Evolutionary conservation across 805 yeast genomes (phyloP).

Genomic region (Wickerhamiella alocasiicola): DNA sequence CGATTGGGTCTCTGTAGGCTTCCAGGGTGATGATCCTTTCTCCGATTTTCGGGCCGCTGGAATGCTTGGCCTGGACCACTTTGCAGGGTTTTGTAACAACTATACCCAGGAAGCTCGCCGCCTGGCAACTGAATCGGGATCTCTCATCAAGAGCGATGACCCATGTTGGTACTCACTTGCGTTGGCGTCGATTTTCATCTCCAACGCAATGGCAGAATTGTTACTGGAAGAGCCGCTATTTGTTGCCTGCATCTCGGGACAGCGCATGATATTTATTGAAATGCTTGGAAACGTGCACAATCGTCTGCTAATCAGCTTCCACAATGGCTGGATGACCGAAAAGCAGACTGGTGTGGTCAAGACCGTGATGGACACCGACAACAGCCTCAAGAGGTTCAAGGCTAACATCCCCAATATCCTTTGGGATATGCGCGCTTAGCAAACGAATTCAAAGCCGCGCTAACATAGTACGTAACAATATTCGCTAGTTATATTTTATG

Average conservation of each 20-base stretch:
- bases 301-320: slow-evolving; percentile 19
- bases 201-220: slow-evolving; percentile 14
- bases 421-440: slow-evolving; percentile 3
- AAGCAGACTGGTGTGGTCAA: slow-evolving; percentile 17
- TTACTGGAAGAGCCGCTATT: slow-evolving; percentile 14
- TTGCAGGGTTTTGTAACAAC: slow-evolving; percentile 18
- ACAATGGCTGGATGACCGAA: slow-evolving; percentile 20
- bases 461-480: too few relatives aligned
- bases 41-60: slow-evolving; percentile 30
- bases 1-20: slow-evolving; percentile 30
- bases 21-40: slow-evolving; percentile 30
- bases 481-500: not conserved
- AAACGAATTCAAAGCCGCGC: too few relatives aligned
- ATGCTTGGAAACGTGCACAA: slow-evolving; percentile 16
- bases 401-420: slow-evolving; percentile 1
- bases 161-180: slow-evolving; percentile 28
- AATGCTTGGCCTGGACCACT: slow-evolving; percentile 21
- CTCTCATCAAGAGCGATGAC: slow-evolving; percentile 10
- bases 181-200: slow-evolving; percentile 25
- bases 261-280: slow-evolving; percentile 1
- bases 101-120: slow-evolving; percentile 12
- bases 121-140: slow-evolving; percentile 22
- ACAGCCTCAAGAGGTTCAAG: slow-evolving; percentile 16
- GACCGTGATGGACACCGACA: slow-evolving; percentile 24
- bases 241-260: slow-evolving; percentile 10